These are phyloP conservation scores for Glycine soja DNA, from an alignment of 306 rosid species.

Conservation along the genomic window DNA sequence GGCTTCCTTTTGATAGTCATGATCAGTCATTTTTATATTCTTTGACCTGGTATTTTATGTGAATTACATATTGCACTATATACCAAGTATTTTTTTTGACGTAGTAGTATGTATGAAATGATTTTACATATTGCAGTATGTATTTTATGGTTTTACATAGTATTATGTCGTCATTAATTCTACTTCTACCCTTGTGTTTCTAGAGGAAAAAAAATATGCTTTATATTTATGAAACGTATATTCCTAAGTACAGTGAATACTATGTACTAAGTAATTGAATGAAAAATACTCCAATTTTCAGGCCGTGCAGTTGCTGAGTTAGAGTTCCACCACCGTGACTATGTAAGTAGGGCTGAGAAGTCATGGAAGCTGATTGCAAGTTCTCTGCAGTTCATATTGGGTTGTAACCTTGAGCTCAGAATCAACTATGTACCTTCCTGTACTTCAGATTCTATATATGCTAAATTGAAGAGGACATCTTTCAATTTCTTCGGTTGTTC, in stretches of 20 bases:
- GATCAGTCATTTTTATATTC: background rate
- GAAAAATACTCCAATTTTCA: slow-evolving; percentile 48
- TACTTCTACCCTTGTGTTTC: background rate
- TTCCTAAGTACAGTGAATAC: background rate
- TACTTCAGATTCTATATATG: slow-evolving; percentile 54
- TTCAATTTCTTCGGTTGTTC: slow-evolving; percentile 78
- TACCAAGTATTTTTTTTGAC: too few species aligned
- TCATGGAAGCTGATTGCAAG: slow-evolving; percentile 87
- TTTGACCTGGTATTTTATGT: background rate
- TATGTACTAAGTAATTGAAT: slow-evolving; percentile 12
- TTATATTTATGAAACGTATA: background rate
- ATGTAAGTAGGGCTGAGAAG: slow-evolving; percentile 71
- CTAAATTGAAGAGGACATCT: slow-evolving; percentile 60
- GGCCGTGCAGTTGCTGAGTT: slow-evolving; percentile 79
- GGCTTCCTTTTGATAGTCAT: background rate
- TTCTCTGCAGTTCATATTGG: slow-evolving; percentile 67
- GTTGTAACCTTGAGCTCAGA: slow-evolving; percentile 82
- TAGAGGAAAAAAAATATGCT: background rate
- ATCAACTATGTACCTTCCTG: slow-evolving; percentile 61
- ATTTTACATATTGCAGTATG: background rate
- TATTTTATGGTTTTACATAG: background rate
- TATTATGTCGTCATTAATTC: background rate
- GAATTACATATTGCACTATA: background rate
- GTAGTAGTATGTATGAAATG: too few species aligned
- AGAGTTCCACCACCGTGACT: slow-evolving; percentile 68